These are phyloP conservation scores for Penicillium cosmopolitanum DNA, from an alignment of 495 filamentous ascomycete genomes.

Conservation along the genomic window DNA sequence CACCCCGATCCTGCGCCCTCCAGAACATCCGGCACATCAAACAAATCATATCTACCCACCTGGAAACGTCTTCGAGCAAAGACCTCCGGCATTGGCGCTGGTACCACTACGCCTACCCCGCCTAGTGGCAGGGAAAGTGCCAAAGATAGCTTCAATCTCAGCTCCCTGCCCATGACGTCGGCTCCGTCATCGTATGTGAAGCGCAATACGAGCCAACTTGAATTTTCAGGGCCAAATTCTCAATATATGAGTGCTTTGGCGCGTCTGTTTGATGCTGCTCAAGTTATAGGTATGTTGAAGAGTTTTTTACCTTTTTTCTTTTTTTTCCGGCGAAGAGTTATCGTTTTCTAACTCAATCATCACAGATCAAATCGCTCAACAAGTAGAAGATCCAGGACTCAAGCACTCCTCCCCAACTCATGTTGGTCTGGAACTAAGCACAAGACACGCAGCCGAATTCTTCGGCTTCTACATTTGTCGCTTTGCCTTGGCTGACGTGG, in stretches of 20 bases:
- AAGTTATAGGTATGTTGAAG: constrained; percentile 76
- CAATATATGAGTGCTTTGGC: constrained; percentile 91
- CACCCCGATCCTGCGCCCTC: constrained; percentile 44
- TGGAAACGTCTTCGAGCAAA: constrained; percentile 91
- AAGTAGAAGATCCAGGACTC: constrained; percentile 91
- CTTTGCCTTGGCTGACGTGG: constrained; percentile 84
- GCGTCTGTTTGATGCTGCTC: constrained; percentile 90
- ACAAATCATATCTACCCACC: constrained; percentile 69
- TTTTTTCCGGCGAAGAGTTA: no score
- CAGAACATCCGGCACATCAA: constrained; percentile 59
- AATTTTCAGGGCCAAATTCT: constrained; percentile 81
- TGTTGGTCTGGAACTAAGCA: constrained; percentile 90
- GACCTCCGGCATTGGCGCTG: constrained; percentile 65
- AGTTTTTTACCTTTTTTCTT: neutral
- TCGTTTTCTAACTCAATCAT: constrained; percentile 1
- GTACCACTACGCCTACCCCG: constrained; percentile 31
- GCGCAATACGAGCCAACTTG: constrained; percentile 68
- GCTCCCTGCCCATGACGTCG: constrained; percentile 81
- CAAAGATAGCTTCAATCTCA: constrained; percentile 65
- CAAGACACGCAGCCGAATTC: constrained; percentile 93
- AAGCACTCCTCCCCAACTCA: constrained; percentile 83
- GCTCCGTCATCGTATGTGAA: constrained; percentile 63
- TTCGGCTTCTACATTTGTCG: constrained; percentile 97
- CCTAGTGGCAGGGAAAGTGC: constrained; percentile 49
- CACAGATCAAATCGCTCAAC: constrained; percentile 91